Conservation (phyloP, 345 rosid species). For the Populus nigra region DNA sequence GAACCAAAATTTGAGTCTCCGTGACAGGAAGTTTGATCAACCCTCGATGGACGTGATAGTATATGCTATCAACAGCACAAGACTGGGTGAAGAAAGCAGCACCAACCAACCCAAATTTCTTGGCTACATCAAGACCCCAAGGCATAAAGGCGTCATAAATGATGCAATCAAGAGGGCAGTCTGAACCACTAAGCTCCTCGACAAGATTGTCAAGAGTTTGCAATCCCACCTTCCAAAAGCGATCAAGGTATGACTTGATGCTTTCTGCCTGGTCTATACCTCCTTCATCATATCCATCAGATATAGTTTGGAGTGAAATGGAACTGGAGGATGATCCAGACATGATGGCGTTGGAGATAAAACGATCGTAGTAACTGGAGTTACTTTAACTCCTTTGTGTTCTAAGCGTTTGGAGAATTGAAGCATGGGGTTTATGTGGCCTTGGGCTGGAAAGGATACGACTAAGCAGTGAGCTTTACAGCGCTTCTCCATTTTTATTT, state of each 20-base stretch:
- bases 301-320: conserved; percentile 16
- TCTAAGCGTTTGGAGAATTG: conserved; percentile 39
- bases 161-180: conserved; percentile 12
- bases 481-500: neutral
- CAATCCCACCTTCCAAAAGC: conserved; percentile 14
- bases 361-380: conserved; percentile 22
- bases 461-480: conserved; percentile 18
- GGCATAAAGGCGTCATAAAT: conserved; percentile 27
- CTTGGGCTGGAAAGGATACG: conserved; percentile 33
- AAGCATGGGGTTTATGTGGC: conserved; percentile 38
- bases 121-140: conserved; percentile 37
- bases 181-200: conserved; percentile 6
- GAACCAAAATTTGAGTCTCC: conserved; percentile 13
- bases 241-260: neutral
- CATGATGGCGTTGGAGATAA: conserved; percentile 16
- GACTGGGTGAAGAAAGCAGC: conserved; percentile 37
- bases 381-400: conserved; percentile 27
- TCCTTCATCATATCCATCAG: conserved; percentile 29
- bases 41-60: conserved; percentile 31
- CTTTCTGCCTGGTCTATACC: neutral
- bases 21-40: conserved; percentile 19
- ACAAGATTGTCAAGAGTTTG: conserved; percentile 15
- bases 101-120: conserved; percentile 17
- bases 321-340: neutral
- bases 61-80: conserved; percentile 33